These are phyloP conservation scores for Artemisia annua DNA, from an alignment of 129 eudicot genomes.

Conservation along the genomic window DNA sequence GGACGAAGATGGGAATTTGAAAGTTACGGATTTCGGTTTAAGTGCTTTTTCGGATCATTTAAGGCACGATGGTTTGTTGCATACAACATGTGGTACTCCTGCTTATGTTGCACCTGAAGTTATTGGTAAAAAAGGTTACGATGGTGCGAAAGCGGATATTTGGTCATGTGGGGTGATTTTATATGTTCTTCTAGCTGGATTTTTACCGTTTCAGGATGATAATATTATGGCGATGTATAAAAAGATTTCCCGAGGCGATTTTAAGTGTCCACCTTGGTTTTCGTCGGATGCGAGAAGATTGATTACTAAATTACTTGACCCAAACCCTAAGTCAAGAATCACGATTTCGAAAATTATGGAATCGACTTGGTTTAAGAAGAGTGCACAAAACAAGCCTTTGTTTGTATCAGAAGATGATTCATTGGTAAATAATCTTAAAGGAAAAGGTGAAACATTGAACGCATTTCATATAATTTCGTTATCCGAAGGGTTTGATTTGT, in stretches of 20 bases:
- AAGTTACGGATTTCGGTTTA: slow-evolving; percentile 88
- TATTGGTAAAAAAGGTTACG: slow-evolving; percentile 74
- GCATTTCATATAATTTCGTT: slow-evolving; percentile 89
- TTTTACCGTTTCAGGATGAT: slow-evolving; percentile 77
- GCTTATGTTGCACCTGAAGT: slow-evolving; percentile 95
- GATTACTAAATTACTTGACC: slow-evolving; percentile 45
- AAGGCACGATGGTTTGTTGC: slow-evolving; percentile 71
- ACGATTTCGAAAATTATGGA: slow-evolving; percentile 46
- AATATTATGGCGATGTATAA: slow-evolving; percentile 65
- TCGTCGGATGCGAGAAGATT: slow-evolving; percentile 49
- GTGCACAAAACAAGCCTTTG: slow-evolving; percentile 18
- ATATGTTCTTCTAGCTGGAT: slow-evolving; percentile 79
- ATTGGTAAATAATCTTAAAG: slow-evolving; percentile 3
- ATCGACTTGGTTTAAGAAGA: slow-evolving; percentile 46
- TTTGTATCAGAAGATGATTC: slow-evolving; percentile 33
- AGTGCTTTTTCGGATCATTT: slow-evolving; percentile 68
- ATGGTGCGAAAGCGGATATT: slow-evolving; percentile 80
- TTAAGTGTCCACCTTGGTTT: slow-evolving; percentile 67
- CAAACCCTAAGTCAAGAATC: slow-evolving; percentile 49
- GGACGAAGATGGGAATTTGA: slow-evolving; percentile 71
- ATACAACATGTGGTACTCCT: slow-evolving; percentile 92
- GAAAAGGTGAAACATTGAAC: slow-evolving; percentile 54
- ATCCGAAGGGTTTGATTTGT: slow-evolving; percentile 82
- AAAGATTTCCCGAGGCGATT: slow-evolving; percentile 71
- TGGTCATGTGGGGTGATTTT: slow-evolving; percentile 97